Evolutionary conservation across 176 grass and related monocot species (phyloP), one percentile per base, ranked within the genome.

Genomic region (Rhynchospora tenuis): DNA sequence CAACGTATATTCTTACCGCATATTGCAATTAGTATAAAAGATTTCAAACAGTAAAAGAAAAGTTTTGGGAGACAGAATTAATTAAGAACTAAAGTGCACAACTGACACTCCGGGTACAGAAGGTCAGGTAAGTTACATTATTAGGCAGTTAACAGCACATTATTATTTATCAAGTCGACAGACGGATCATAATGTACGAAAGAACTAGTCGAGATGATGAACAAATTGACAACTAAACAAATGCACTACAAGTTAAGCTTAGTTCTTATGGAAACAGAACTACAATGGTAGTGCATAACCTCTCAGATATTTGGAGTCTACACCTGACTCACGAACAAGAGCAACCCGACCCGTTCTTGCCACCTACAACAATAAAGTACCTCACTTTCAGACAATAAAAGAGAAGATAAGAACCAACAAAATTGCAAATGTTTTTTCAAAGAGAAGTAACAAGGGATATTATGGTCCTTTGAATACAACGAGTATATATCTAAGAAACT

Each of bases 331-430:
- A 1, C 91, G 91, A 76, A 89, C 55, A 59, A 99, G 85, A 8
- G 90, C 96, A 56, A 93, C 80, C n/a, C 93, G 65, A 1, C 96
- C 93, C 12, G 96, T 98, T 88, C 96, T 81, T 19, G 96, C 93
- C 1, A 98, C 96, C 96, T 98, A 86, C 26, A 55, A 42, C 8
- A 55, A 78, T 73, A 64, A 84, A 62, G 8, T 9, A 79, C 73
- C 28, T 66, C 19, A 73, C 71, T 19, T 9, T 61, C 24, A 60
- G 42, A 72, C 64, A 64, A 23, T 38, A 79, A 64, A 63, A 79
- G 2, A 61, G 15, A 63, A 19, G 6, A 54, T 15, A 61, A 76
- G 46, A 33, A n/a, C 3, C 7, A 43, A 20, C 4, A 5, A 51
- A 45, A 70, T 44, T 71, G 7, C 6, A 55, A 14, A 16, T 10